These are phyloP conservation scores for Solanum pimpinellifolium DNA, from an alignment of 257 asterid species.

Conservation along the genomic window DNA sequence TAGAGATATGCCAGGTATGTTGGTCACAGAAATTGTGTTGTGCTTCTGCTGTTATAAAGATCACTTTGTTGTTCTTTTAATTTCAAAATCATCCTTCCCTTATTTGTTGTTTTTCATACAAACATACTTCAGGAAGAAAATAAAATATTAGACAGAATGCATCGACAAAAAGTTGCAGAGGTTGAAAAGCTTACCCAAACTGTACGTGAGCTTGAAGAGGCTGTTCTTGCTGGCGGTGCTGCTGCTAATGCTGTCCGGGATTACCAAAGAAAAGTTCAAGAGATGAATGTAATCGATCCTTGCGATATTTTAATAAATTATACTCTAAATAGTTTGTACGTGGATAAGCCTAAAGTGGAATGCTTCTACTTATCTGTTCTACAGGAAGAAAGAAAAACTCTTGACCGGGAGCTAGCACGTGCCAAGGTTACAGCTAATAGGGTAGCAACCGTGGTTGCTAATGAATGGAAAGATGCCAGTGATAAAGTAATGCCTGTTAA, in stretches of 20 bases:
- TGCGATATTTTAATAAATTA: neutral
- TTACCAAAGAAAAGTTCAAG: conserved; percentile 98
- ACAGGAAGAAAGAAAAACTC: conserved; percentile 94
- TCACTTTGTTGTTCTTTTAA: neutral
- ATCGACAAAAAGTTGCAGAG: conserved; percentile 93
- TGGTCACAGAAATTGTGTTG: neutral
- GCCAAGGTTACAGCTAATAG: conserved; percentile 98
- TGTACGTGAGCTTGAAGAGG: conserved; percentile 97
- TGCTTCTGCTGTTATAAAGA: neutral
- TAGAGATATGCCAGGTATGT: conserved; percentile 88
- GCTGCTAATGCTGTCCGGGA: conserved; percentile 99
- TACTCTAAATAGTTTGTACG: neutral
- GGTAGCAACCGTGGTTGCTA: conserved; percentile 97
- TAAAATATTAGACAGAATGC: conserved; percentile 89
- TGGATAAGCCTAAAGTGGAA: neutral
- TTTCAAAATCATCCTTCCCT: neutral
- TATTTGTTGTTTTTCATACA: neutral
- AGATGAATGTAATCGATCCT: conserved; percentile 66
- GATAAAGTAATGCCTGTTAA: conserved; percentile 99
- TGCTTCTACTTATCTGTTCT: conserved; percentile 2
- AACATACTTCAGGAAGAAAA: conserved; percentile 68
- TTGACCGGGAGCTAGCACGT: conserved; percentile 96
- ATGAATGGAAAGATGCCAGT: conserved; percentile 96
- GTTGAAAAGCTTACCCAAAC: conserved; percentile 96
- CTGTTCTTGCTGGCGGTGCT: conserved; percentile 98